These are phyloP conservation scores for Tritrichomonas musculus DNA, from an alignment of 208 protist genomes.

Conservation along the genomic window DNA sequence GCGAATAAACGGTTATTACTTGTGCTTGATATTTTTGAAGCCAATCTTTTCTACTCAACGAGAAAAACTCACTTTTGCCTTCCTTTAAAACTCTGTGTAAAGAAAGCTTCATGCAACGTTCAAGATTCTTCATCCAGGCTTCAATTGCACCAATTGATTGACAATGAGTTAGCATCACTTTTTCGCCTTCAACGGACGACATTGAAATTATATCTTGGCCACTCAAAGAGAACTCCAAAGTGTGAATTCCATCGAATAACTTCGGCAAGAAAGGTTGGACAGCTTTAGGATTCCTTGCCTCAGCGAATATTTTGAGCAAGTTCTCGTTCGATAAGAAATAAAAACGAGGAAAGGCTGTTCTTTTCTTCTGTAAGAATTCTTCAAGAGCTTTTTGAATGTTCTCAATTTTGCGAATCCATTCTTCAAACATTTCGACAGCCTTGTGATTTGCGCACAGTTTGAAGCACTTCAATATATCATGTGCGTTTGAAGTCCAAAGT, in stretches of 20 bases:
- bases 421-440: background rate
- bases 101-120: constrained; percentile 79
- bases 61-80: constrained; percentile 54
- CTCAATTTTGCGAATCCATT: constrained; percentile 69
- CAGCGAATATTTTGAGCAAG: constrained; percentile 87
- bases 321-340: constrained; percentile 72
- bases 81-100: constrained; percentile 52
- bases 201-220: constrained; percentile 74
- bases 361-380: constrained; percentile 70
- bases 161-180: background rate
- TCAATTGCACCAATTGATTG: constrained; percentile 71
- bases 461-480: background rate
- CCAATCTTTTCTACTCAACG: constrained; percentile 65
- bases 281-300: constrained; percentile 55
- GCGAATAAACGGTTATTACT: constrained; percentile 74
- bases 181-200: constrained; percentile 14
- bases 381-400: constrained; percentile 89
- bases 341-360: constrained; percentile 57
- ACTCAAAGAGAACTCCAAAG: constrained; percentile 49
- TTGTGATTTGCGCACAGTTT: constrained; percentile 2
- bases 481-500: constrained; percentile 41
- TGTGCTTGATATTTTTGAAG: constrained; percentile 75
- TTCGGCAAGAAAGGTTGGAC: constrained; percentile 59
- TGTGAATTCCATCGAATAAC: constrained; percentile 48
- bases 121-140: constrained; percentile 85